These are phyloP conservation scores for Ceratocystis albifundus DNA, from an alignment of 2,329 filamentous ascomycete genomes.

Conservation along the genomic window DNA sequence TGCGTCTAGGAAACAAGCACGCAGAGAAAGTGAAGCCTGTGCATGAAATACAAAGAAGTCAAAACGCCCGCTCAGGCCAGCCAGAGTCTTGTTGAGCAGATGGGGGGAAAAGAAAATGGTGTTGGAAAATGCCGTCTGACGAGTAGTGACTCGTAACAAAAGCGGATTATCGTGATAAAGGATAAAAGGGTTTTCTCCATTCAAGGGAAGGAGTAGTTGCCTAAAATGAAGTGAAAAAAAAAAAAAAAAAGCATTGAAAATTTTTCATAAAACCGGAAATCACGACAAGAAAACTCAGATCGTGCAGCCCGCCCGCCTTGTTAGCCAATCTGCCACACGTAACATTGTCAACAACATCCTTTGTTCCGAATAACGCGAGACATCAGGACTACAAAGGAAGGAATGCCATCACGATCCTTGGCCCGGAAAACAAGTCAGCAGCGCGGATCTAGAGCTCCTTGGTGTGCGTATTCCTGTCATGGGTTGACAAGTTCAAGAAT, in stretches of 20 bases:
- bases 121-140: background rate
- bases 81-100: background rate
- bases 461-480: background rate
- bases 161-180: background rate
- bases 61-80: conserved; percentile 1
- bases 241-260: background rate
- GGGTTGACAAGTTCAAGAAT: background rate
- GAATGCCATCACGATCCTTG: background rate
- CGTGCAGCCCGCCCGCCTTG: background rate
- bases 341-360: background rate
- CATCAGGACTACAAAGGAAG: conserved; percentile 6
- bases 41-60: conserved; percentile 2
- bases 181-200: background rate
- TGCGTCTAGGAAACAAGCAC: background rate
- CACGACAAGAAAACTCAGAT: background rate
- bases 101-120: background rate
- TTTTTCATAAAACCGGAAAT: background rate
- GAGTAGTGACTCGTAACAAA: background rate
- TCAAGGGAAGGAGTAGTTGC: background rate
- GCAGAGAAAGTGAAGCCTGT: background rate
- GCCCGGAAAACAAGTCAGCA: background rate
- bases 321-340: background rate
- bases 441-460: background rate
- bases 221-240: background rate
- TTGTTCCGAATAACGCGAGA: background rate